Evolutionary conservation across 2,329 filamentous ascomycete genomes (phyloP).

Genomic region (Sphaerulina vaccinii): DNA sequence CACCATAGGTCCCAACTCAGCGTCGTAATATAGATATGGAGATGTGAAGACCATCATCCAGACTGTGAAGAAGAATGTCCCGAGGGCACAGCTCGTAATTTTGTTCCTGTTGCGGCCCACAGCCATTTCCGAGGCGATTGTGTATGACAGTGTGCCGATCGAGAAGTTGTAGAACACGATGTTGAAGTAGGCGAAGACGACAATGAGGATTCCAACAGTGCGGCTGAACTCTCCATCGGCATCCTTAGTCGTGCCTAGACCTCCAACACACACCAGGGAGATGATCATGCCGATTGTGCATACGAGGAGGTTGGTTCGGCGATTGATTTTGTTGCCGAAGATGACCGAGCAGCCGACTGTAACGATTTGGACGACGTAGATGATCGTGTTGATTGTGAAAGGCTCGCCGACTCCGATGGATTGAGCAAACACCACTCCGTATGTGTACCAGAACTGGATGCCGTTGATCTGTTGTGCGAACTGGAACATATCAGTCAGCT

Average conservation of each 20-base stretch:
- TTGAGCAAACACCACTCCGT: conserved; percentile 27
- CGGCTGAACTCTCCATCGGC: conserved; percentile 21
- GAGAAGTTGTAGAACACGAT: conserved; percentile 29
- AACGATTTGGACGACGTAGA: conserved; percentile 27
- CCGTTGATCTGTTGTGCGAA: conserved; percentile 52
- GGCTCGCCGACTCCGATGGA: conserved; percentile 27
- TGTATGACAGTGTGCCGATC: conserved; percentile 26
- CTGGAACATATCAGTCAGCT: not conserved
- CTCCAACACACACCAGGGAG: conserved; percentile 23
- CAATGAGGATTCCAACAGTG: conserved; percentile 24
- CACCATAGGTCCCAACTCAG: conserved; percentile 39
- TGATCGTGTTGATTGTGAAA: conserved; percentile 28
- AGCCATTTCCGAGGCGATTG: conserved; percentile 45
- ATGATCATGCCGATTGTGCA: conserved; percentile 25
- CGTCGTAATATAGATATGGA: conserved; percentile 45
- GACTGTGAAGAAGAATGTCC: conserved; percentile 46
- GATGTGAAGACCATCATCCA: conserved; percentile 44
- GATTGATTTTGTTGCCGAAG: conserved; percentile 24
- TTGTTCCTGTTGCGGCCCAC: conserved; percentile 52
- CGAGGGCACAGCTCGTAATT: conserved; percentile 46
- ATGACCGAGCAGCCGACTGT: conserved; percentile 25
- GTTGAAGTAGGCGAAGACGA: conserved; percentile 27
- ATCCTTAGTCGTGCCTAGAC: conserved; percentile 25
- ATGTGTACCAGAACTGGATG: conserved; percentile 42
- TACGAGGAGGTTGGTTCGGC: conserved; percentile 24